Evolutionary conservation across 2,329 filamentous ascomycete species (phyloP), one percentile per base, ranked within the genome.

Genomic region (Beauveria caledonica): DNA sequence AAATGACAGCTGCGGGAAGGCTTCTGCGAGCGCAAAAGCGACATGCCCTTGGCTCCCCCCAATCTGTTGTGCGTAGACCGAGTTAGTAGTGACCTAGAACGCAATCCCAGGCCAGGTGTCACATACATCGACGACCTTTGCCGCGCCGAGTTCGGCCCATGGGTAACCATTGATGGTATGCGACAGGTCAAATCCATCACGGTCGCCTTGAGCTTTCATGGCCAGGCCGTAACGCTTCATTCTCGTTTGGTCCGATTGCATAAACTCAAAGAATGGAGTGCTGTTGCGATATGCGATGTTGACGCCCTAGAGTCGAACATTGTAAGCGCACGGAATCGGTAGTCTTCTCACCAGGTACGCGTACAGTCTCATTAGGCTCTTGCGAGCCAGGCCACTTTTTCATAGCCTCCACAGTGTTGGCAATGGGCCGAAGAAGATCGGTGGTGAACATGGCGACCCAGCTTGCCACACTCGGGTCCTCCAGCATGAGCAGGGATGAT

Each of bases 321-420:
- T 17, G 46, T 58, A n/a, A 58, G 56, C 56, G 5, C 21, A 49
- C 3, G 9, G 10, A 5, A 7, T 44, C 36, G n/a, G 17, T 17
- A 6, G 5, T 21, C 42, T 42, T 55, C 40, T 40, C 13, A 21
- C 25, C 8, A 13, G 40, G 17, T 8, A 29, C 25, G 48, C 59
- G 9, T 61, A 57, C 68, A 6, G 73, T 74, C 63, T 76, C 66
- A 11, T 66, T 72, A 0, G 68, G 64, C 45, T 76, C 72, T 36
- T 71, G 62, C n/a, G 68, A 73, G 17, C 60, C 66, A 0, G 73
- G 73, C 72, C 73, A 76, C 59, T 65, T 71, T 48, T 69, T 65
- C 67, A 74, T 68, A 5, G 73, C 72, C 1, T 68, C 65, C 3
- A 73, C 67, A 3, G 69, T 69, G 54, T 70, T 69, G 15, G 66